Evolutionary conservation across 768 basidiomycete species (phyloP).

Genomic region (Boletus eberwhitei): DNA sequence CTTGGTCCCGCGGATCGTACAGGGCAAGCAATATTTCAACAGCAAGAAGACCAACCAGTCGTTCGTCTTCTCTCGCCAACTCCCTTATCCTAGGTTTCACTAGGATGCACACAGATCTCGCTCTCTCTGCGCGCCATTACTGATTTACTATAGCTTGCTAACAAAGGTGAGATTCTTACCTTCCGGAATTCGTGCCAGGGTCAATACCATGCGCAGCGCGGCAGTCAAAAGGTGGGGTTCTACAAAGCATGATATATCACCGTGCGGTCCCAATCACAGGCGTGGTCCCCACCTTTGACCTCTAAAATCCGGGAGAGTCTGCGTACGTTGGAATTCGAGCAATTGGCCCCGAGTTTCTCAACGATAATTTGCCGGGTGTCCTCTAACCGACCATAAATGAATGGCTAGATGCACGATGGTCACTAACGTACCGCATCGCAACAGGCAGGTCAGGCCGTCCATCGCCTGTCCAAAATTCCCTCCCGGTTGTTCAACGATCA

Average conservation of each 20-base stretch:
- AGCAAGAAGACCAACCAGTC: conserved; percentile 18
- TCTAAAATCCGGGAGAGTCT: conserved; percentile 18
- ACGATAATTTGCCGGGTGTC: conserved; percentile 8
- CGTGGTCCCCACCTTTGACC: conserved; percentile 7
- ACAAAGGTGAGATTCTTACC: conserved; percentile 2
- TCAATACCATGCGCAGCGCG: conserved; percentile 17
- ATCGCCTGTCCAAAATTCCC: conserved; percentile 19
- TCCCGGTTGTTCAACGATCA: not conserved
- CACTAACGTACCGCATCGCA: conserved; percentile 15
- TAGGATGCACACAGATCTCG: not conserved
- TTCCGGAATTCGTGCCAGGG: conserved; percentile 16
- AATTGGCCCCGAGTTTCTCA: conserved; percentile 1
- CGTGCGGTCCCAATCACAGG: too few relatives aligned
- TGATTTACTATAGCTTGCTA: too few relatives aligned
- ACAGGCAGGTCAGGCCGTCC: conserved; percentile 19
- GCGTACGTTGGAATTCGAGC: not conserved
- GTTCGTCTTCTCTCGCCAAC: conserved; percentile 8
- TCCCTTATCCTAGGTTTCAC: conserved; percentile 16
- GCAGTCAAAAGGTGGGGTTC: conserved; percentile 11
- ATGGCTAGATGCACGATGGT: not conserved
- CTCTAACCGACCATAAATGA: conserved; percentile 2
- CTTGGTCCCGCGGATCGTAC: not conserved
- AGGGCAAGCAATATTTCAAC: conserved; percentile 19
- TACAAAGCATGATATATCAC: not conserved
- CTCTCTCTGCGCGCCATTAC: not conserved